Evolutionary conservation across 768 basidiomycete species (phyloP).

Genomic region (Auriscalpium microsporum): DNA sequence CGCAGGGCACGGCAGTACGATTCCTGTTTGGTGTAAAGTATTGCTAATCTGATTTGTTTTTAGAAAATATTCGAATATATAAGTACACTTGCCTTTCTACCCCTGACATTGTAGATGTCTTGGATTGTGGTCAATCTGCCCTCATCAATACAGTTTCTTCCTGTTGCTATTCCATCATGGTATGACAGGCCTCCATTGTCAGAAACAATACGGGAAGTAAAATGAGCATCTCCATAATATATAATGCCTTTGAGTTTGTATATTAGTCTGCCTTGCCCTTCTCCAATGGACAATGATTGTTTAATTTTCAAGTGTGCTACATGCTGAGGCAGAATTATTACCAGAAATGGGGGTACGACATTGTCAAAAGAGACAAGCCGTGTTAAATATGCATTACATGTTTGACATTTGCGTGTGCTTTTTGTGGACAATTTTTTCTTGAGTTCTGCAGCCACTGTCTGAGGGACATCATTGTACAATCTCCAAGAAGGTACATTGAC

Average conservation of each 20-base stretch:
- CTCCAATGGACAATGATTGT: background rate
- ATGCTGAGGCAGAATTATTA: background rate
- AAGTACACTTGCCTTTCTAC: background rate
- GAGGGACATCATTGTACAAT: background rate
- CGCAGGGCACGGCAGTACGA: background rate
- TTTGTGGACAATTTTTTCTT: background rate
- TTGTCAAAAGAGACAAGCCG: background rate
- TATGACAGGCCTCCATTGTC: constrained; percentile 16
- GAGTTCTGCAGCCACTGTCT: background rate
- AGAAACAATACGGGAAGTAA: constrained; percentile 15
- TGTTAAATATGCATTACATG: background rate
- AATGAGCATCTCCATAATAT: constrained; percentile 18
- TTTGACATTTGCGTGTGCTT: background rate
- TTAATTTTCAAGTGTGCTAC: background rate
- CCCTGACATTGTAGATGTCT: background rate
- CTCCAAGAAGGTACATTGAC: background rate
- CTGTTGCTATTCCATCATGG: constrained; percentile 17
- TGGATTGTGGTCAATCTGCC: background rate
- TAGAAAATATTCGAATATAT: background rate
- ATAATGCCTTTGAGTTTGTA: constrained; percentile 14
- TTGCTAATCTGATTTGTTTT: background rate
- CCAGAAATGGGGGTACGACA: background rate
- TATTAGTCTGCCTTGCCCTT: too few species aligned
- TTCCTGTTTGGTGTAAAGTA: background rate
- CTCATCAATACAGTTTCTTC: background rate